Percentiles rank a stretch among this genome's conserved stretches.
phyloP scores from a whole-genome alignment of 1,139 yeast species.

The Suhomyces atakaporum region DNA sequence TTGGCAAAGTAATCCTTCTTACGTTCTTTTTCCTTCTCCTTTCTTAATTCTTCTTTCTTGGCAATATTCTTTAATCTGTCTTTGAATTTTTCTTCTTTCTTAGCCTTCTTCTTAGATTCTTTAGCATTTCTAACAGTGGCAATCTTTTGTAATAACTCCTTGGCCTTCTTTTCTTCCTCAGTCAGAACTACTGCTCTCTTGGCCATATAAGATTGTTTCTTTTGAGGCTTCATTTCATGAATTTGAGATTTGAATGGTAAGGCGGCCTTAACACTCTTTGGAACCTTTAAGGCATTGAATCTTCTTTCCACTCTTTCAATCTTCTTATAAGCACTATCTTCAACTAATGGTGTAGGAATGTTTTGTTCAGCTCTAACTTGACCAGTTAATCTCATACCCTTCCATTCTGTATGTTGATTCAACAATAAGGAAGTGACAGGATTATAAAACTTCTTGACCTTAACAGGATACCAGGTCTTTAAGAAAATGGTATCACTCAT shows the following conservation, averaged over 20 bases:
- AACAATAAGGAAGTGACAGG: constrained; percentile 91
- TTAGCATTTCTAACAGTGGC: constrained; percentile 83
- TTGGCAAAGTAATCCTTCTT: constrained; percentile 83
- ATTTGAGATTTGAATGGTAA: constrained; percentile 93
- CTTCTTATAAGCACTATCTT: constrained; percentile 72
- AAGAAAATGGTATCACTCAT: constrained; percentile 87
- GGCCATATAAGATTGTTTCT: constrained; percentile 77
- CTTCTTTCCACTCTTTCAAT: constrained; percentile 84
- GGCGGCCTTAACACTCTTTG: constrained; percentile 70
- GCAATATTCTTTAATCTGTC: constrained; percentile 75
- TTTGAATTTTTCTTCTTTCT: constrained; percentile 75
- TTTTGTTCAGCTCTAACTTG: constrained; percentile 80
- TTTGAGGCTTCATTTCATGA: constrained; percentile 84
- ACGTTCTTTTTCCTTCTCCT: constrained; percentile 77
- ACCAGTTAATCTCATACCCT: constrained; percentile 95
- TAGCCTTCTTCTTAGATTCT: constrained; percentile 72
- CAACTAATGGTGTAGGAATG: constrained; percentile 64
- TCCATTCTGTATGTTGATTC: constrained; percentile 81
- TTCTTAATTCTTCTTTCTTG: constrained; percentile 67
- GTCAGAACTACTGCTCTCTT: constrained; percentile 93
- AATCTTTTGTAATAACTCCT: constrained; percentile 85
- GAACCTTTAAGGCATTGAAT: constrained; percentile 85
- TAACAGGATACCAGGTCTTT: constrained; percentile 97
- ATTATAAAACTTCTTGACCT: constrained; percentile 86
- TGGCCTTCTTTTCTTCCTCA: constrained; percentile 92